Evolutionary conservation across 2,329 filamentous ascomycete genomes (phyloP), one percentile per base, ranked within the genome.

Genomic region (Arthrinium puccinioides): DNA sequence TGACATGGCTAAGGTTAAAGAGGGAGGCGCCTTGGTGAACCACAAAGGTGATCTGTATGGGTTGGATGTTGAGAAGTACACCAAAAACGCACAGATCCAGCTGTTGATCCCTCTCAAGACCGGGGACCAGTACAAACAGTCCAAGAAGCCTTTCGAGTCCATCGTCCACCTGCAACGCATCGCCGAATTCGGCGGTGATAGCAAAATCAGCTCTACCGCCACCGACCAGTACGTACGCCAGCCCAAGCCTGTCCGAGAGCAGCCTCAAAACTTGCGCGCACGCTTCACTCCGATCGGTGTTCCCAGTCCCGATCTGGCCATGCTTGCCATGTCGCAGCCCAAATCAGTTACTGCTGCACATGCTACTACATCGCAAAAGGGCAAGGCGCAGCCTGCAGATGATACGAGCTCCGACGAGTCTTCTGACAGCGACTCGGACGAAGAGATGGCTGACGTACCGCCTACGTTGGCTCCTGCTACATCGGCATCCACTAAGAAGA

Each of bases 241-340:
- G 39, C 48, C 51, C 3, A 75, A 66, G 41, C 56, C 69, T 2
- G 65, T 76, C 33, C 74, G 80, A 41, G 66, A 74, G 31, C 84
- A 88, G 55, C 82, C 84, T 2, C 69, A 73, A 49, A 81, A 78
- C 6, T 62, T 89, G 37, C 77, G 72, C 50, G 73, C 79, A 58
- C 75, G 83, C 23, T 87, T 75, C 57, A 71, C 72, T 37, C 83
- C 84, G 1, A 73, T 82, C 30, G 84, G 84, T 20, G 66, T 75
- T 29, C 46, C 63, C 8, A 55, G 49, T 18, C 48, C 50, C 9
- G 29, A 39, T 9, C 34, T 43, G 16, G 15, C 45, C 5, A 44
- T 37, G 13, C 21, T 35, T n/a, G 18, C 35, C 2, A 41, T 35
- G 16, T 16, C 39, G 1, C 28, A 29, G 26, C 26, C 10, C 19